Evolutionary conservation across 2,329 filamentous ascomycete species (phyloP).

Genomic region (Dissoconium aciculare): DNA sequence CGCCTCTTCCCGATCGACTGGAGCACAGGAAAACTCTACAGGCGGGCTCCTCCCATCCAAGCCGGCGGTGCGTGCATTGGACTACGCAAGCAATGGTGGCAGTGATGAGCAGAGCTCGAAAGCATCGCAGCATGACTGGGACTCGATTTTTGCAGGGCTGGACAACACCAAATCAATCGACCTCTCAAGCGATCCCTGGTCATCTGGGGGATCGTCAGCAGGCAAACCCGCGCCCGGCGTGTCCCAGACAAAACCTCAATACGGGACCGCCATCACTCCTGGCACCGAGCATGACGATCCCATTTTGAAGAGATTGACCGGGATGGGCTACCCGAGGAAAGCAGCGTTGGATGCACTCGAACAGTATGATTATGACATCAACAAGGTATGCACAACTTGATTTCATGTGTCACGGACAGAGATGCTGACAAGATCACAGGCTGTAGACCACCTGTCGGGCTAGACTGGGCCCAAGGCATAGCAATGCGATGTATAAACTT

Average conservation of each 20-base stretch:
- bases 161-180: conserved; percentile 34
- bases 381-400: conserved; percentile 53
- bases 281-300: conserved; percentile 77
- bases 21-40: conserved; percentile 12
- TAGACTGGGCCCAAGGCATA: too few relatives aligned
- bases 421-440: conserved; percentile 5
- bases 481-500: too few relatives aligned
- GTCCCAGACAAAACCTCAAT: conserved; percentile 4
- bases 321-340: conserved; percentile 69
- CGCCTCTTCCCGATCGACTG: conserved; percentile 14
- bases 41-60: conserved; percentile 13
- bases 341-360: conserved; percentile 70
- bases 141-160: conserved; percentile 76
- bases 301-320: conserved; percentile 73
- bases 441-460: conserved; percentile 5
- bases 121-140: conserved; percentile 62
- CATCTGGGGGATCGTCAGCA: conserved; percentile 8
- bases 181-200: conserved; percentile 20
- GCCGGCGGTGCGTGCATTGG: conserved; percentile 7
- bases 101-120: conserved; percentile 25
- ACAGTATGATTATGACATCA: conserved; percentile 90
- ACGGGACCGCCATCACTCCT: conserved; percentile 55
- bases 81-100: conserved; percentile 7
- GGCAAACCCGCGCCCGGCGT: conserved; percentile 8
- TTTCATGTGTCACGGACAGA: not conserved